These are phyloP conservation scores for Porphyrellus sp. DNA, from an alignment of 1,284 basidiomycete genomes.

Conservation along the genomic window DNA sequence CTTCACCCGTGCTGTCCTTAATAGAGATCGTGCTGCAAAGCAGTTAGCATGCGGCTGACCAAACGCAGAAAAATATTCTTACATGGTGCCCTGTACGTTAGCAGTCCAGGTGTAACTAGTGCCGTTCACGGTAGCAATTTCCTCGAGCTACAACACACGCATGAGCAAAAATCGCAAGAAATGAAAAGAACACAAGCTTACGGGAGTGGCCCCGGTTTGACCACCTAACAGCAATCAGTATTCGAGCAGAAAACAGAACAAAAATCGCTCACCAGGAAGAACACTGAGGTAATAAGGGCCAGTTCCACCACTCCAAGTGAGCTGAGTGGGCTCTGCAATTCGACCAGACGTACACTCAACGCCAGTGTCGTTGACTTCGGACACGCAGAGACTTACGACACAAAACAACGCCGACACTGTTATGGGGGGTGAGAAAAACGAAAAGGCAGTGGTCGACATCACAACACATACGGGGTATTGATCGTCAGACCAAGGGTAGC, in stretches of 20 bases:
- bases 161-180: neutral
- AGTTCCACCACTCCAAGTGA: conserved; percentile 55
- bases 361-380: neutral
- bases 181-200: conserved; percentile 31
- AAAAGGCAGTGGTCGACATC: conserved; percentile 12
- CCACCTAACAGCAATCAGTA: conserved; percentile 41
- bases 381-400: conserved; percentile 47
- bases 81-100: conserved; percentile 57
- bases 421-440: neutral
- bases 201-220: conserved; percentile 51
- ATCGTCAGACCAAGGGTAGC: conserved; percentile 52
- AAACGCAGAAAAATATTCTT: conserved; percentile 2
- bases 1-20: conserved; percentile 58
- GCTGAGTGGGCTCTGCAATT: conserved; percentile 51
- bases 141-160: conserved; percentile 43
- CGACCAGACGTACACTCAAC: neutral
- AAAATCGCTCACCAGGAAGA: conserved; percentile 51
- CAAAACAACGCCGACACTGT: conserved; percentile 42
- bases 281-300: conserved; percentile 66
- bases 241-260: neutral
- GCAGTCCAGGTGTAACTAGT: conserved; percentile 60
- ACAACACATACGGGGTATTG: conserved; percentile 63
- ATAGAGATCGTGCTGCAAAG: conserved; percentile 46
- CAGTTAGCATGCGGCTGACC: conserved; percentile 1
- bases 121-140: conserved; percentile 47